phyloP scores from a whole-genome alignment of 192 early-diverging fungal species.

The Coemansia sp. region DNA sequence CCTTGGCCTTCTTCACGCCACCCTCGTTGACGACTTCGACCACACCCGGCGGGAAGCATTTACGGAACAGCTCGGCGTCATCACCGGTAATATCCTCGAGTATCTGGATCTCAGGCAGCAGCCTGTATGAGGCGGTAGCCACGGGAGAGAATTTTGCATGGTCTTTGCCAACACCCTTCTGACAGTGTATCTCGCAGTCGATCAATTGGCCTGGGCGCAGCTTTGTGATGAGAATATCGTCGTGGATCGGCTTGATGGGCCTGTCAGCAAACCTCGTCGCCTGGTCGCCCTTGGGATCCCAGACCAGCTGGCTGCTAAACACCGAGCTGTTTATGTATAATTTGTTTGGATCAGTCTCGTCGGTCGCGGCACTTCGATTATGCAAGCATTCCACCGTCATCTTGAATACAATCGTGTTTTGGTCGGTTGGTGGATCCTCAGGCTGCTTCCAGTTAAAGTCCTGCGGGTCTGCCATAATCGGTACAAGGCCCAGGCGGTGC shows the following conservation, averaged over 20 bases:
- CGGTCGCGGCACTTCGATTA: slow-evolving; percentile 63
- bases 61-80: slow-evolving; percentile 77
- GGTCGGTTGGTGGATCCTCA: slow-evolving; percentile 83
- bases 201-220: slow-evolving; percentile 90
- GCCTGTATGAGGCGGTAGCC: slow-evolving; percentile 92
- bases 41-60: slow-evolving; percentile 89
- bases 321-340: slow-evolving; percentile 78
- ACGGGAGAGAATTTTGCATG: slow-evolving; percentile 99
- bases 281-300: slow-evolving; percentile 95
- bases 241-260: slow-evolving; percentile 79
- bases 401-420: slow-evolving; percentile 93
- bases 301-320: slow-evolving; percentile 73
- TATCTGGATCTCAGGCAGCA: slow-evolving; percentile 91
- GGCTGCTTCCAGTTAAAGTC: slow-evolving; percentile 76
- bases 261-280: slow-evolving; percentile 66
- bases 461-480: slow-evolving; percentile 85
- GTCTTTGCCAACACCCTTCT: slow-evolving; percentile 92
- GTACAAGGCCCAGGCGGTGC: slow-evolving; percentile 90
- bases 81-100: slow-evolving; percentile 83
- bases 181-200: slow-evolving; percentile 82
- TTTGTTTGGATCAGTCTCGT: slow-evolving; percentile 75
- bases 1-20: slow-evolving; percentile 72
- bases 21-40: slow-evolving; percentile 74
- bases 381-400: slow-evolving; percentile 73
- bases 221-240: slow-evolving; percentile 94